A percentile compares a stretch with the other conserved stretches of the same genome.
phyloP scores from a whole-genome alignment of 1,284 basidiomycete genomes.

The Chalciporus sp. region DNA sequence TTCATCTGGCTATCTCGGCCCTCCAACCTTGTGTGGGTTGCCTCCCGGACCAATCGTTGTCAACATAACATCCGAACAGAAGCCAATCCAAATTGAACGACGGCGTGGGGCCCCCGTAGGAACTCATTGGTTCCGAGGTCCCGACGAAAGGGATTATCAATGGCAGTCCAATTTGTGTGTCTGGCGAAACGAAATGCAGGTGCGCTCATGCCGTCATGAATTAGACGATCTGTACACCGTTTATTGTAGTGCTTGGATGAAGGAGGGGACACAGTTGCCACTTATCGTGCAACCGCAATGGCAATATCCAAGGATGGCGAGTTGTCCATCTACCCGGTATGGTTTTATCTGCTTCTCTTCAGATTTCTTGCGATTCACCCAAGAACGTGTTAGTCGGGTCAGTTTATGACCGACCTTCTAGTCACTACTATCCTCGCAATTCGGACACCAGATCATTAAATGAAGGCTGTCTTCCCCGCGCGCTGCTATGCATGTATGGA shows the following conservation, averaged over 20 bases:
- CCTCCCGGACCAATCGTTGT: slow-evolving; percentile 13
- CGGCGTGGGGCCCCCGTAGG: slow-evolving; percentile 13
- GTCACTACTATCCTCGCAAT: slow-evolving; percentile 32
- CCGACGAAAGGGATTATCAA: slow-evolving; percentile 23
- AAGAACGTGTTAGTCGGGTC: slow-evolving; percentile 18
- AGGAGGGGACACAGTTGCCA: slow-evolving; percentile 26
- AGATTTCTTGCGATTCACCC: not conserved
- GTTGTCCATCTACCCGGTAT: slow-evolving; percentile 29
- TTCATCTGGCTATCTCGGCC: slow-evolving; percentile 25
- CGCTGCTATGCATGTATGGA: not conserved
- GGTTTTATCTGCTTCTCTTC: not conserved
- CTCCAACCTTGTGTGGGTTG: slow-evolving; percentile 11
- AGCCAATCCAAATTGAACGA: slow-evolving; percentile 10
- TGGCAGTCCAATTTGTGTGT: slow-evolving; percentile 18
- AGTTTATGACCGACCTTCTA: slow-evolving; percentile 26
- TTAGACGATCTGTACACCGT: not conserved
- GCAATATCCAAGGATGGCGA: slow-evolving; percentile 32
- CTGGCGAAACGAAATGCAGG: slow-evolving; percentile 28
- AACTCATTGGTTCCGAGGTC: slow-evolving; percentile 26
- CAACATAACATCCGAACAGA: slow-evolving; percentile 15
- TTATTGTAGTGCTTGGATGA: slow-evolving; percentile 21
- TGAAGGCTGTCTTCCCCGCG: not conserved
- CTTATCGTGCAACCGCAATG: slow-evolving; percentile 28
- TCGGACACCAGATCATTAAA: slow-evolving; percentile 20
- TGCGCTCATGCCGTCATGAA: slow-evolving; percentile 5